phyloP scores from a whole-genome alignment of 73 alveolate genomes.

The Uronychia binucleata region DNA sequence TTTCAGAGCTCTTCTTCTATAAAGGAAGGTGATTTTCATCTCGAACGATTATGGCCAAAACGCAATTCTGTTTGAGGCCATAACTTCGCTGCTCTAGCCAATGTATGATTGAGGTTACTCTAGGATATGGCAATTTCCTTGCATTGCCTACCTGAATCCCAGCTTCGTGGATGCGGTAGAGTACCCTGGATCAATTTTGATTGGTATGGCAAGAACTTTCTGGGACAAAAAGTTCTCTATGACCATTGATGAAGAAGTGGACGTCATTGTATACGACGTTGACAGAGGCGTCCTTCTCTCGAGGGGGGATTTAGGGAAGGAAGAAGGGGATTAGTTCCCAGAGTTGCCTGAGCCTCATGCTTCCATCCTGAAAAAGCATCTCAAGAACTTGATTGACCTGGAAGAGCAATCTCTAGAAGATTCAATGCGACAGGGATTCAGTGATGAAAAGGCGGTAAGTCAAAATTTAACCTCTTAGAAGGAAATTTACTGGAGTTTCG shows the following conservation, averaged over 20 bases:
- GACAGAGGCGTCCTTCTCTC: neutral
- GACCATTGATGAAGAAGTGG: neutral
- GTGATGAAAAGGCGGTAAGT: neutral
- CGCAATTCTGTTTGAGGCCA: slow-evolving; percentile 35
- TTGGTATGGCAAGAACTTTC: slow-evolving; percentile 18
- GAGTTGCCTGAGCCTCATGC: neutral
- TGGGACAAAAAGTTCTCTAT: slow-evolving; percentile 14
- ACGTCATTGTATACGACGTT: neutral
- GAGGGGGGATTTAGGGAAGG: neutral
- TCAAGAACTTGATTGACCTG: neutral
- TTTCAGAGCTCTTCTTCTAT: slow-evolving; percentile 33
- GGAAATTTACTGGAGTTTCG: slow-evolving; percentile 52
- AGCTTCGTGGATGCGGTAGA: slow-evolving; percentile 37
- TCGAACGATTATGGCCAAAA: slow-evolving; percentile 33
- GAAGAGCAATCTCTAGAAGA: neutral
- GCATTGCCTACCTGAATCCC: slow-evolving; percentile 42
- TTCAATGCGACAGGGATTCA: neutral
- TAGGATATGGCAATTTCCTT: slow-evolving; percentile 37
- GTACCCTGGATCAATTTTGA: slow-evolving; percentile 32
- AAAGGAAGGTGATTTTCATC: slow-evolving; percentile 31
- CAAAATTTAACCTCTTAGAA: neutral
- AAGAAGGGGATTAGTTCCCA: neutral
- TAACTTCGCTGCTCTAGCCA: slow-evolving; percentile 26
- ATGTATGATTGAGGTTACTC: neutral
- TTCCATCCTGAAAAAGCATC: neutral